Percentiles rank a stretch among this genome's conserved stretches.
Conservation (phyloP, 2,329 filamentous ascomycete genomes). For the Colletotrichum sidae region DNA sequence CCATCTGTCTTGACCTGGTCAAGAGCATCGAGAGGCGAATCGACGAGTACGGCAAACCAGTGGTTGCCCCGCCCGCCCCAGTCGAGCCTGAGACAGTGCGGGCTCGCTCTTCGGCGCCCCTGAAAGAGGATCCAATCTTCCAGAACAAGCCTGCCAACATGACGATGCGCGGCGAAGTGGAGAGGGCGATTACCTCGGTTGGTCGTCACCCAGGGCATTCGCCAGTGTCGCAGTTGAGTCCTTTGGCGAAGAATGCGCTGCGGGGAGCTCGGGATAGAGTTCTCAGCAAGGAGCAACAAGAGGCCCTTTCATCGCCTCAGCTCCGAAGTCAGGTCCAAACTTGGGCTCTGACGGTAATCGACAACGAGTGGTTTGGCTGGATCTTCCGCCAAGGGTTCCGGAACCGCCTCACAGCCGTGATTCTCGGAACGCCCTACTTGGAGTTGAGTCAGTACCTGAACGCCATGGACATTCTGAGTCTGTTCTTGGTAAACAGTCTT, state of each 20-base stretch:
- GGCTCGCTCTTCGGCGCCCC: slow-evolving; percentile 52
- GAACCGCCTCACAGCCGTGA: slow-evolving; percentile 71
- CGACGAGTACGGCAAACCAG: slow-evolving; percentile 66
- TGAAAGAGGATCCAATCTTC: slow-evolving; percentile 59
- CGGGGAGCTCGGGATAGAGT: slow-evolving; percentile 60
- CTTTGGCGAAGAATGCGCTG: slow-evolving; percentile 62
- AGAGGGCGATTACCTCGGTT: slow-evolving; percentile 58
- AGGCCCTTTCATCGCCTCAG: slow-evolving; percentile 62
- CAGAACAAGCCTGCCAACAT: slow-evolving; percentile 51
- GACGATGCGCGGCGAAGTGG: slow-evolving; percentile 56
- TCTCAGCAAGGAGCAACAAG: slow-evolving; percentile 65
- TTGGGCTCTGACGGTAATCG: slow-evolving; percentile 58
- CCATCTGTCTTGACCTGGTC: slow-evolving; percentile 76
- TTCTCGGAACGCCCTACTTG: slow-evolving; percentile 80
- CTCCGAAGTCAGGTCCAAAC: slow-evolving; percentile 60
- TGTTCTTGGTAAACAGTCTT: slow-evolving; percentile 78
- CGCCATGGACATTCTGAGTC: slow-evolving; percentile 76
- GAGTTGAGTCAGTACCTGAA: slow-evolving; percentile 76
- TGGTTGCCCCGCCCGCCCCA: slow-evolving; percentile 46
- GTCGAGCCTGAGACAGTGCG: slow-evolving; percentile 48
- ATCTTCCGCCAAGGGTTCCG: slow-evolving; percentile 79
- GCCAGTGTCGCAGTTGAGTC: slow-evolving; percentile 61
- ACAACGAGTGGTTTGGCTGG: slow-evolving; percentile 67
- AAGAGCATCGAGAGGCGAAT: slow-evolving; percentile 76
- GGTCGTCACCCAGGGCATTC: slow-evolving; percentile 60